Evolutionary conservation across 345 rosid genomes (phyloP), one percentile per base, ranked within the genome.

Genomic region (Xanthoceras sorbifolium): DNA sequence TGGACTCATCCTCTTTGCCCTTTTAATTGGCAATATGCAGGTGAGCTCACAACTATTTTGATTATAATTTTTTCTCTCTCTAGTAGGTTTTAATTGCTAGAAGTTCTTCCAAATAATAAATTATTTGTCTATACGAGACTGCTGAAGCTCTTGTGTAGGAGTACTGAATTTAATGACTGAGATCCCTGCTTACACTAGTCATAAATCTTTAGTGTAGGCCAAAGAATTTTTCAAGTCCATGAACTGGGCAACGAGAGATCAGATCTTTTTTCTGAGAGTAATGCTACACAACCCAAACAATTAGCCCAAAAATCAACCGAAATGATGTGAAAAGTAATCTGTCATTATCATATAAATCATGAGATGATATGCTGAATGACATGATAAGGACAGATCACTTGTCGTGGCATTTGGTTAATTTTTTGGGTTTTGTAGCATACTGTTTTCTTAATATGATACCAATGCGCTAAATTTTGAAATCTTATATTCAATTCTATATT

Each of bases 11-110:
- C 99, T 95, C 81, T 95, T 95, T 80, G 97, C 99, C 10, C 94
- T 95, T 80, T 89, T 95, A 63, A 95, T 95, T 76, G 99, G 99
- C 6, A 96, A 96, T 84, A 96, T 96, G 99, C 99, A 96, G 97
- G 98, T 93, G 73, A 81, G 44, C 48, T 25, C 10, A 25, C 42
- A 48, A 77, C n/a, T 66, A 23, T 5, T 18, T n/a, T 62, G 12
- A 15, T 42, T 61, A 61, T 28, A 40, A 28, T 60, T 61, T 32
- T 46, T 1, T 32, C 20, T 67, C 4, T 6, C 61, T 25, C 26
- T 63, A 36, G 4, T 6, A 52, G 38, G 71, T 60, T 59, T 14
- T 64, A 0, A 23, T 61, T 31, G 26, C 64, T 46, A 44, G 25
- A 34, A 67, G 36, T 10, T 69, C 23, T 57, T 61, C 64, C 7